Conservation (phyloP, 2,329 filamentous ascomycete species). For the Colletotrichum australisinense region DNA sequence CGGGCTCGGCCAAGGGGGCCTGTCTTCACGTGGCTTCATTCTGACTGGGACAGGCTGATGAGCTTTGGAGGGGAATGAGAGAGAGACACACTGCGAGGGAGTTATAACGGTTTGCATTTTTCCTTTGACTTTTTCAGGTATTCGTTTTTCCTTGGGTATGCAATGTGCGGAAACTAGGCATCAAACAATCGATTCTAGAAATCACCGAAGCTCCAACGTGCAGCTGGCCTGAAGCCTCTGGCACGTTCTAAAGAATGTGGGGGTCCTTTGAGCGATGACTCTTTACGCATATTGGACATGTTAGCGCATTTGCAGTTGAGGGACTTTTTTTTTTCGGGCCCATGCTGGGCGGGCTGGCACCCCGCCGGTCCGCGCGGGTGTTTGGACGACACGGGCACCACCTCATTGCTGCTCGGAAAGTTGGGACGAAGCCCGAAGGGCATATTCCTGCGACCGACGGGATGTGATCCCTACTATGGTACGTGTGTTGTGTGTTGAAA, state of each 20-base stretch:
- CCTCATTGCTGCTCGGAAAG: not conserved
- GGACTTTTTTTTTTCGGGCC: not conserved
- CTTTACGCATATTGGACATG: not conserved
- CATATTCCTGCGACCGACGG: not conserved
- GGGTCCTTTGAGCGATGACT: constrained; percentile 24
- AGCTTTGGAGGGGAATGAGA: not conserved
- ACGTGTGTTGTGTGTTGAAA: constrained; percentile 24
- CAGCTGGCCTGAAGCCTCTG: constrained; percentile 11
- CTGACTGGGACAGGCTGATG: not conserved
- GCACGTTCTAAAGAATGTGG: constrained; percentile 24
- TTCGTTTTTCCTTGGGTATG: not conserved
- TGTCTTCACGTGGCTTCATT: not conserved
- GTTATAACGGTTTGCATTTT: not conserved
- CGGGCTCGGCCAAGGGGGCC: not conserved
- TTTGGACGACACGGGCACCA: constrained; percentile 24
- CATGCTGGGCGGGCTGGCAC: not conserved
- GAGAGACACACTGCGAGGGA: not conserved
- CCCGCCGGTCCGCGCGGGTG: not conserved
- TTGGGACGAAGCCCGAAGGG: constrained; percentile 19
- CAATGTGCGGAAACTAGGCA: not conserved
- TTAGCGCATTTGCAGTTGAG: constrained; percentile 1
- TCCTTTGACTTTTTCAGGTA: not conserved
- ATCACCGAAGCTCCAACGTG: not conserved
- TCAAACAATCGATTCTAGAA: not conserved
- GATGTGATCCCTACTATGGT: not conserved